phyloP scores from a whole-genome alignment of 208 protist genomes.

The Leishmania tropica region DNA sequence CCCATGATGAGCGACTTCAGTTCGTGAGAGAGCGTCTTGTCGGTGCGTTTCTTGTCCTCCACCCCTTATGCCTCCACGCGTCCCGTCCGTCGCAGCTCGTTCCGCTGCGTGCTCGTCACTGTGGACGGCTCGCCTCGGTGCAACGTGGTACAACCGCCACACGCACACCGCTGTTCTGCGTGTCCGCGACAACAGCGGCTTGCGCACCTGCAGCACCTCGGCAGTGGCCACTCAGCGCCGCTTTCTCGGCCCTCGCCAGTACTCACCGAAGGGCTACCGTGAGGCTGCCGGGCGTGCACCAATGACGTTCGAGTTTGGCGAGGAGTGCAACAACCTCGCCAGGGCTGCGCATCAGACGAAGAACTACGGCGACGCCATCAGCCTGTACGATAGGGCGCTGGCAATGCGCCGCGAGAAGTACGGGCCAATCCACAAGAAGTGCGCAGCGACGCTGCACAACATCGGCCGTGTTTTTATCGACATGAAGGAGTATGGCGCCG shows the following conservation, averaged over 20 bases:
- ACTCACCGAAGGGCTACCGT: conserved; percentile 82
- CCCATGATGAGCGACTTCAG: background rate
- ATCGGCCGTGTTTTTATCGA: conserved; percentile 91
- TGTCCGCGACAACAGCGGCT: background rate
- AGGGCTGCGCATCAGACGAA: conserved; percentile 83
- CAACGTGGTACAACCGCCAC: background rate
- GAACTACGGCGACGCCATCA: conserved; percentile 91
- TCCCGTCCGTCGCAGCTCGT: background rate
- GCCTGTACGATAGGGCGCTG: conserved; percentile 80
- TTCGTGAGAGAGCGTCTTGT: background rate
- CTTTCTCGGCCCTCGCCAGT: conserved; percentile 79
- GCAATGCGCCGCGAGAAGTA: conserved; percentile 85
- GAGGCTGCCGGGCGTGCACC: conserved; percentile 81
- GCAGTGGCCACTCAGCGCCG: conserved; percentile 33
- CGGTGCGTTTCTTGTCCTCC: background rate
- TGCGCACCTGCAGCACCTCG: background rate
- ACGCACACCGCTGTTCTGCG: conserved; percentile 3
- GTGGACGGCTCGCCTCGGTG: background rate
- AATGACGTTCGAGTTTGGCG: conserved; percentile 87
- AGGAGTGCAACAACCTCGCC: conserved; percentile 86
- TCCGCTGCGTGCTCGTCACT: conserved; percentile 15
- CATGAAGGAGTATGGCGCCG: conserved; percentile 88
- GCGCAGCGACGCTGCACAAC: conserved; percentile 84
- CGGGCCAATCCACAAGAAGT: conserved; percentile 83
- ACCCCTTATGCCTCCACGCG: background rate